Evolutionary conservation across 2,329 filamentous ascomycete species (phyloP).

Genomic region (Didymella segeticola): DNA sequence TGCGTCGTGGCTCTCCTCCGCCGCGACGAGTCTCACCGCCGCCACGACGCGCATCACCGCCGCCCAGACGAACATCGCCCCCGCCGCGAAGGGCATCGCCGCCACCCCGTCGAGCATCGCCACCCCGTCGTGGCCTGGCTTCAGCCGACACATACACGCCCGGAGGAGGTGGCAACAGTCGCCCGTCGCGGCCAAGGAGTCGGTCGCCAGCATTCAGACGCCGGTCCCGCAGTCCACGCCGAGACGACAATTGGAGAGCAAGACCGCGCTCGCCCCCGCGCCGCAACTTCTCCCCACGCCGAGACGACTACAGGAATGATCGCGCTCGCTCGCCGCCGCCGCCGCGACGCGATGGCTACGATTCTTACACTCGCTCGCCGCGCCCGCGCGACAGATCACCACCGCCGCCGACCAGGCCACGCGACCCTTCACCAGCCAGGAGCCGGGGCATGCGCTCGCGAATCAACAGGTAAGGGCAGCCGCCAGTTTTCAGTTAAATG

Average conservation of each 20-base stretch:
- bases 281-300: slow-evolving; percentile 49
- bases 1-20: slow-evolving; percentile 21
- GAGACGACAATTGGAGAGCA: slow-evolving; percentile 53
- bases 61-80: too few species aligned
- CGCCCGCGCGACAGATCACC: slow-evolving; percentile 52
- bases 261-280: slow-evolving; percentile 58
- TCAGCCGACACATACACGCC: slow-evolving; percentile 53
- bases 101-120: slow-evolving; percentile 32
- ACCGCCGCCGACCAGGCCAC: slow-evolving; percentile 51
- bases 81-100: too few species aligned
- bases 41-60: too few species aligned
- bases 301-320: slow-evolving; percentile 48
- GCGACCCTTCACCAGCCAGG: slow-evolving; percentile 56
- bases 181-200: slow-evolving; percentile 46
- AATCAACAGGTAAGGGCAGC: slow-evolving; percentile 47
- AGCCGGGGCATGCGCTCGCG: slow-evolving; percentile 54
- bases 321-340: slow-evolving; percentile 52
- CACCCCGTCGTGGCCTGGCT: slow-evolving; percentile 43
- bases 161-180: slow-evolving; percentile 31
- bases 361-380: slow-evolving; percentile 51
- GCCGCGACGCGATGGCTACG: slow-evolving; percentile 48
- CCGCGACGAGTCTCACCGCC: slow-evolving; percentile 33
- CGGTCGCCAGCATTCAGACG: slow-evolving; percentile 49
- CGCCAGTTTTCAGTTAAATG: too few species aligned
- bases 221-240: slow-evolving; percentile 50